phyloP scores from a whole-genome alignment of 306 rosid species.

The Lathyrus tuberosus region DNA sequence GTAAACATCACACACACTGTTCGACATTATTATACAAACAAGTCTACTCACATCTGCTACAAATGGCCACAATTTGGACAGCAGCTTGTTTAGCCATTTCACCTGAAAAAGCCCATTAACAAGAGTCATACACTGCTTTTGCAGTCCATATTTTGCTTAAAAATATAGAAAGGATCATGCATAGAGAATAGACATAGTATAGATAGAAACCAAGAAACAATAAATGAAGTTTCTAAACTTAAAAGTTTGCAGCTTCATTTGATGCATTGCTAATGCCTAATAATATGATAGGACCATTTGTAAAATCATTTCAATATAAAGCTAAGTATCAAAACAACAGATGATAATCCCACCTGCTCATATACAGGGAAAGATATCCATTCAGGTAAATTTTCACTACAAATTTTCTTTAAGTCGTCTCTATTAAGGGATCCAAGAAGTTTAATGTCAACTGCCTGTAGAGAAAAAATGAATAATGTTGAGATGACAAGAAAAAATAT shows the following conservation, averaged over 20 bases:
- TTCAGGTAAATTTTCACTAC: constrained; percentile 89
- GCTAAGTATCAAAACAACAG: constrained; percentile 12
- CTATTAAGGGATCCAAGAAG: constrained; percentile 87
- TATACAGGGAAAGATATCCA: constrained; percentile 95
- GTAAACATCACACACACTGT: constrained; percentile 23
- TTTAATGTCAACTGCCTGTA: constrained; percentile 89
- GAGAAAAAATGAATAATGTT: constrained; percentile 31
- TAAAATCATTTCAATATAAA: constrained; percentile 16
- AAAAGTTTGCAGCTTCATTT: constrained; percentile 23
- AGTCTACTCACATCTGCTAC: constrained; percentile 80
- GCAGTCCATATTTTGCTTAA: neutral
- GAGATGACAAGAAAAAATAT: neutral
- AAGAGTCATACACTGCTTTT: constrained; percentile 11
- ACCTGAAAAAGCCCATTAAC: constrained; percentile 61
- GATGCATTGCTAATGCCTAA: constrained; percentile 24
- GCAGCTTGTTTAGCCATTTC: constrained; percentile 92
- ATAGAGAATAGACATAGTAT: constrained; percentile 22
- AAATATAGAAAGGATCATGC: constrained; percentile 25
- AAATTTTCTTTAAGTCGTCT: constrained; percentile 84
- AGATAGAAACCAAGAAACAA: constrained; percentile 23
- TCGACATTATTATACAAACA: constrained; percentile 22
- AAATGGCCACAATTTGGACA: constrained; percentile 90
- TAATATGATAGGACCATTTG: constrained; percentile 10
- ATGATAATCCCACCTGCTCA: constrained; percentile 69
- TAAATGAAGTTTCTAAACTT: constrained; percentile 5